A percentile compares a stretch with the other conserved stretches of the same genome.
phyloP scores from a whole-genome alignment of 2,329 filamentous ascomycete species.

The Diaporthe eres region DNA sequence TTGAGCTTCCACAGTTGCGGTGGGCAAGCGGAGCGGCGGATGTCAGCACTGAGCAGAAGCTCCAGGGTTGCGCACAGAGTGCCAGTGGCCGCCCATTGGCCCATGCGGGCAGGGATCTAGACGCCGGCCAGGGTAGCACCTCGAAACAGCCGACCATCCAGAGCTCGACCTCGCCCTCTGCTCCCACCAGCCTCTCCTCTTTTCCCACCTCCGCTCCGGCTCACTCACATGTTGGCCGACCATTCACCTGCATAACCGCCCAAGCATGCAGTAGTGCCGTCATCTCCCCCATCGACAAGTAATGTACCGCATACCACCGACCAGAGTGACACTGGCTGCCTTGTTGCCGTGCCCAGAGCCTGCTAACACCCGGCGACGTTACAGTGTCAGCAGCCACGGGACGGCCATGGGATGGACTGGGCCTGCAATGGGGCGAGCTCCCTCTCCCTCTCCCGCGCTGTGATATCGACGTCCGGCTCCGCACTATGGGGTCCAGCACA shows the following conservation, averaged over 20 bases:
- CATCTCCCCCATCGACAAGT: slow-evolving; percentile 29
- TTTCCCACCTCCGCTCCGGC: slow-evolving; percentile 30
- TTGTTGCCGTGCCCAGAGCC: slow-evolving; percentile 36
- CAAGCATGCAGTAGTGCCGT: slow-evolving; percentile 54
- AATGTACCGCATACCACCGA: slow-evolving; percentile 22
- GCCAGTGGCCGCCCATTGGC: slow-evolving; percentile 46
- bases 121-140: slow-evolving; percentile 50
- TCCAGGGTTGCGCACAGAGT: slow-evolving; percentile 24
- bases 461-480: slow-evolving; percentile 46
- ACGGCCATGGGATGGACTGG: slow-evolving; percentile 5
- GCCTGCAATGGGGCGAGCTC: neutral
- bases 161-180: slow-evolving; percentile 26
- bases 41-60: slow-evolving; percentile 41
- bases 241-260: slow-evolving; percentile 57
- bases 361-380: slow-evolving; percentile 25
- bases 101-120: slow-evolving; percentile 54
- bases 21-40: slow-evolving; percentile 49
- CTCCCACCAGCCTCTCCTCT: slow-evolving; percentile 31
- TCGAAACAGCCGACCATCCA: slow-evolving; percentile 29
- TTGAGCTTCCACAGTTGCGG: slow-evolving; percentile 31
- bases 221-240: slow-evolving; percentile 42
- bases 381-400: slow-evolving; percentile 32
- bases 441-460: slow-evolving; percentile 34
- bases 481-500: slow-evolving; percentile 34
- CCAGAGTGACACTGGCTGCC: slow-evolving; percentile 48